phyloP scores from a whole-genome alignment of 106 monocot species.

The Agapanthus africanus region DNA sequence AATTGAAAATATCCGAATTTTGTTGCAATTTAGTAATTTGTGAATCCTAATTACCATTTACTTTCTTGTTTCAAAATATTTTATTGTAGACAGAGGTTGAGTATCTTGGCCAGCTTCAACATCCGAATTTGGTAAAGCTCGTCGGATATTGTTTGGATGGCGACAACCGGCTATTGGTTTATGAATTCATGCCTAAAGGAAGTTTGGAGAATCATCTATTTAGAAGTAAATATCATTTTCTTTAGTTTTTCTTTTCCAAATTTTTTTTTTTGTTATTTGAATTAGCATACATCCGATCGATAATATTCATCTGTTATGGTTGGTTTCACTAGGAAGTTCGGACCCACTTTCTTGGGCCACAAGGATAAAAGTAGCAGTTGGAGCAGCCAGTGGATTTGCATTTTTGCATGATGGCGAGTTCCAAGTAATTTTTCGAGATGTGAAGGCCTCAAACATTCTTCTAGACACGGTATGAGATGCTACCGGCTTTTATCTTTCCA shows the following conservation, averaged over 20 bases:
- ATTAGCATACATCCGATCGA: too few relatives aligned
- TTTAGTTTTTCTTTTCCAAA: background rate
- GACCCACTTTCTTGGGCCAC: constrained; percentile 48
- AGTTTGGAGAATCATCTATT: constrained; percentile 34
- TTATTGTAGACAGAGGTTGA: constrained; percentile 27
- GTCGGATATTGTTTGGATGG: constrained; percentile 30
- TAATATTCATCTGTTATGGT: too few relatives aligned
- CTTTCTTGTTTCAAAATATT: background rate
- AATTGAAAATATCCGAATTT: too few relatives aligned
- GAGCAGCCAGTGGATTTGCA: constrained; percentile 46
- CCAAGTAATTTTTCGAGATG: constrained; percentile 63
- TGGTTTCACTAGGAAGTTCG: constrained; percentile 23
- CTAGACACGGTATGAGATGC: constrained; percentile 33
- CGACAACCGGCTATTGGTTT: constrained; percentile 25
- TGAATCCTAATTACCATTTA: background rate
- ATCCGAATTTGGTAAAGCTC: constrained; percentile 35
- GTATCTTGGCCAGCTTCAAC: constrained; percentile 31
- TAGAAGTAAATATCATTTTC: constrained; percentile 24
- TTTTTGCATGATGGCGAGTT: constrained; percentile 43
- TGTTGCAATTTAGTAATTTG: too few relatives aligned
- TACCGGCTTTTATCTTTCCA: background rate
- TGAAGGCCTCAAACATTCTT: constrained; percentile 58
- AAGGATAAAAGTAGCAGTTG: constrained; percentile 51
- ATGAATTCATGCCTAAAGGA: constrained; percentile 30
- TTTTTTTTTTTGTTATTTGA: background rate